Base-by-base conservation (phyloP, 2,329 filamentous ascomycete species). In the Fusarium multiceps region DNA sequence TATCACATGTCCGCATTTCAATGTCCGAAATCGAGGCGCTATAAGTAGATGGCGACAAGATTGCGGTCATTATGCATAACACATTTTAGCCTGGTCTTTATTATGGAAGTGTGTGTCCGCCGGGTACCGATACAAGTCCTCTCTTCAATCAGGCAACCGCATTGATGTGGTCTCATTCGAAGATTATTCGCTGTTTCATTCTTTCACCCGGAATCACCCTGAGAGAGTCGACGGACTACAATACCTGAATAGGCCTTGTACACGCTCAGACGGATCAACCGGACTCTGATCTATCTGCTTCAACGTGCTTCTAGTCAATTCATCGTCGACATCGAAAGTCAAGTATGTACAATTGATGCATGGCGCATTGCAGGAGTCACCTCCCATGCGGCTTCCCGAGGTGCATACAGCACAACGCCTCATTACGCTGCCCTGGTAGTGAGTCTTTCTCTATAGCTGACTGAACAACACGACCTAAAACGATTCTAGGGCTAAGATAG, bases 101-200 rank as follows among this genome's bases (percentile, higher is more conserved):
- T n/a, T 27, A 28, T 18, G n/a, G 32, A 27, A 66, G 37, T 55
- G 30, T 30, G 42, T 60, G 48, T 61, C 48, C 23, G 30, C 23
- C 13, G 10, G 41, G 37, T 51, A 60, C 23, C 25, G 18, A 18
- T 48, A 49, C 55, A 49, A 43, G 23, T 25, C 28, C 37, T 34
- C 14, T 20, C 3, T 25, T 28, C 28, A 46, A 27, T 20, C 51
- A 49, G 47, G 55, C 55, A 60, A 30, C 61, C 30, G 23, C 18
- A 41, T 51, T 10, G 6, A 40, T 9, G 6, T 7, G 18, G 12
- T n/a, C 21, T 41, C 12, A 9, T 32, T 37, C 23, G 47, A 34
- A 21, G n/a, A 20, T n/a, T 16, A 45, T 14, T 30, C 21, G 18
- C 16, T 20, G 21, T 18, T 28, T 12, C n/a, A 18, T n/a, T 56